Evolutionary conservation across 179 eudicot species (phyloP), one percentile per base, ranked within the genome.

Genomic region (Amaranthus tricolor): DNA sequence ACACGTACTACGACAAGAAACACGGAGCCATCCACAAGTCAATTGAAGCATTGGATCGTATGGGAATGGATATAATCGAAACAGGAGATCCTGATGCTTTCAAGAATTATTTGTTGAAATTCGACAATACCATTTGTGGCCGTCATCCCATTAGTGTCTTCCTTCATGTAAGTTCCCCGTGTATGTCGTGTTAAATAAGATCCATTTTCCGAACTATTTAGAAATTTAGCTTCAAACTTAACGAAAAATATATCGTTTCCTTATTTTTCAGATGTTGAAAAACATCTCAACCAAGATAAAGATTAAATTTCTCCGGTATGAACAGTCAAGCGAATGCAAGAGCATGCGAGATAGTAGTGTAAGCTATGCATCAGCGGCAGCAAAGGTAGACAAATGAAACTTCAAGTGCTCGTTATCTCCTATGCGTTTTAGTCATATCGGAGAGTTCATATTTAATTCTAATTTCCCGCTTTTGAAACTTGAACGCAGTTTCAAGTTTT

Each of bases 251-350:
- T 50, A 10, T n/a, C 5, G 7, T 31, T 47, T 7, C 62, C 48
- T 1, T 52, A 55, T 69, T 70, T 19, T 61, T 47, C 83, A 95
- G 99, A 95, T 95, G 99, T 72, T 85, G 87, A 95, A 76, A 88
- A 84, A 88, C 56, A 79, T 84, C 80, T 84, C 96, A 0, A 85
- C 89, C 3, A 91, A 91, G 87, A 86, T 89, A 73, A 93, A 88
- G 84, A 85, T 95, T 19, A 83, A 83, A 57, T 95, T 95, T 76
- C 87, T 95, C 59, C 89, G 91, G 31, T 95, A 95, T 51, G 99
- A 95, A 66, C 99, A 93, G 76, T 95, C 98, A 24, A 95, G 99
- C 76, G 94, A 84, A 62, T 95, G 99, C 96, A 95, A 91, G 83
- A 85, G 77, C 84, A 89, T 58, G 80, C 80, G 97, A 77, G 99